Percentiles rank a stretch among this genome's conserved stretches.
phyloP scores from a whole-genome alignment of 495 filamentous ascomycete genomes.

The Aspergillus ellipticus region DNA sequence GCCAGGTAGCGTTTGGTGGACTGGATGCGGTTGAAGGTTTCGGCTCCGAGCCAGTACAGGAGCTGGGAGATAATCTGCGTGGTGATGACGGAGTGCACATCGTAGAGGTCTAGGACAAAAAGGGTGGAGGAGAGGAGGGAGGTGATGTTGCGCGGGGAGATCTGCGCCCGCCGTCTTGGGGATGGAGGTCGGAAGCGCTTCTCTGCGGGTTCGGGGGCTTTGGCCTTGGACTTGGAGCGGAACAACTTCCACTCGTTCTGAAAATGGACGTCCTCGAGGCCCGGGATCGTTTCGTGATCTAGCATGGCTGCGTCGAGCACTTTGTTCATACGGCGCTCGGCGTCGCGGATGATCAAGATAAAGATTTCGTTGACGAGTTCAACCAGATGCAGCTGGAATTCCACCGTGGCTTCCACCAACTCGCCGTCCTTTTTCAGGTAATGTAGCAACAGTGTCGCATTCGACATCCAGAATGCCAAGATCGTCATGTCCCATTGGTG shows the following conservation, averaged over 20 bases:
- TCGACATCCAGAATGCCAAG: slow-evolving; percentile 97
- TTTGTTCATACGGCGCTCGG: slow-evolving; percentile 96
- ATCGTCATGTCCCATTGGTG: slow-evolving; percentile 99
- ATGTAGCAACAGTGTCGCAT: slow-evolving; percentile 89
- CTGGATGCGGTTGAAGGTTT: slow-evolving; percentile 98
- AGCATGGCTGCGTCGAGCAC: slow-evolving; percentile 89
- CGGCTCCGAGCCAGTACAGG: slow-evolving; percentile 93
- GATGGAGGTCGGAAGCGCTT: slow-evolving; percentile 91
- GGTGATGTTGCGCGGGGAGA: slow-evolving; percentile 93
- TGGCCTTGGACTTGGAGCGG: slow-evolving; percentile 80
- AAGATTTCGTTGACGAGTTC: slow-evolving; percentile 99
- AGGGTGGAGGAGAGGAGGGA: slow-evolving; percentile 93
- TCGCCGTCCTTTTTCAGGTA: slow-evolving; percentile 95
- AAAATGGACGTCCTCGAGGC: slow-evolving; percentile 92
- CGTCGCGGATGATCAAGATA: slow-evolving; percentile 95
- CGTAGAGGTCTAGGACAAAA: slow-evolving; percentile 96
- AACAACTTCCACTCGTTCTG: slow-evolving; percentile 98
- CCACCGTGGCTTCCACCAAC: slow-evolving; percentile 73
- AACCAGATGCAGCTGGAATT: slow-evolving; percentile 88
- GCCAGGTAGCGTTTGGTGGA: slow-evolving; percentile 91
- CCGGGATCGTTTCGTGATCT: slow-evolving; percentile 97
- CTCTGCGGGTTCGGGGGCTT: slow-evolving; percentile 77
- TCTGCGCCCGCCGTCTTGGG: slow-evolving; percentile 86
- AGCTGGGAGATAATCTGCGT: slow-evolving; percentile 90
- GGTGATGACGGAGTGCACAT: slow-evolving; percentile 95